Percentiles rank a stretch among this genome's conserved stretches.
These are phyloP conservation scores for Tricholoma hemisulphureum DNA, from an alignment of 768 basidiomycete genomes.

Conservation along the genomic window DNA sequence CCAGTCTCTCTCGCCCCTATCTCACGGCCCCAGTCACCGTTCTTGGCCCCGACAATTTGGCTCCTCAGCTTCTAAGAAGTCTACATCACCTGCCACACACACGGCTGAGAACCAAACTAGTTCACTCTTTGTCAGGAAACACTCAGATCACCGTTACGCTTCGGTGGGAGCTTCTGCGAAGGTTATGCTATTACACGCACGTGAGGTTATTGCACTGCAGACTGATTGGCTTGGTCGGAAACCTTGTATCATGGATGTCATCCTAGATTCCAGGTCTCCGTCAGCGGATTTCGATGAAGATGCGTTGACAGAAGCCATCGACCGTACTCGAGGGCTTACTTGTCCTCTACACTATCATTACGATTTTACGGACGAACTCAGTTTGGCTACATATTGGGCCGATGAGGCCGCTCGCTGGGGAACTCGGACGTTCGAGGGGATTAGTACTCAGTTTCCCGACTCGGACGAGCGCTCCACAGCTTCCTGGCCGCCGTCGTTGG, in stretches of 20 bases:
- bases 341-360: conserved; percentile 16
- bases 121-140: neutral
- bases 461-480: conserved; percentile 50
- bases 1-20: conserved; percentile 18
- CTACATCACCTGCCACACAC: conserved; percentile 1
- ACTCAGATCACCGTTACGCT: conserved; percentile 3
- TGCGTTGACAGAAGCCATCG: conserved; percentile 26
- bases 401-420: conserved; percentile 31
- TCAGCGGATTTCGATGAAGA: conserved; percentile 29
- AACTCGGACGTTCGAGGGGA: conserved; percentile 2
- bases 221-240: conserved; percentile 29
- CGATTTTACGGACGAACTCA: conserved; percentile 27
- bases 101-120: conserved; percentile 4
- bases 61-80: conserved; percentile 1
- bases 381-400: conserved; percentile 38
- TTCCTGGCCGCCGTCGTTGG: conserved; percentile 22
- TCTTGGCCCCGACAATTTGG: conserved; percentile 5
- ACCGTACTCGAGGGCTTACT: conserved; percentile 8
- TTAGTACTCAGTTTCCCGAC: conserved; percentile 29
- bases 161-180: conserved; percentile 5
- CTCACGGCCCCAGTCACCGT: neutral
- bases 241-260: conserved; percentile 46
- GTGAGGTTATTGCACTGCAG: conserved; percentile 26
- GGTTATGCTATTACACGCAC: conserved; percentile 27
- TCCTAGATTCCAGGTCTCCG: conserved; percentile 41